phyloP scores from a whole-genome alignment of 2,329 filamentous ascomycete genomes.

The Mollisia scopiformis region DNA sequence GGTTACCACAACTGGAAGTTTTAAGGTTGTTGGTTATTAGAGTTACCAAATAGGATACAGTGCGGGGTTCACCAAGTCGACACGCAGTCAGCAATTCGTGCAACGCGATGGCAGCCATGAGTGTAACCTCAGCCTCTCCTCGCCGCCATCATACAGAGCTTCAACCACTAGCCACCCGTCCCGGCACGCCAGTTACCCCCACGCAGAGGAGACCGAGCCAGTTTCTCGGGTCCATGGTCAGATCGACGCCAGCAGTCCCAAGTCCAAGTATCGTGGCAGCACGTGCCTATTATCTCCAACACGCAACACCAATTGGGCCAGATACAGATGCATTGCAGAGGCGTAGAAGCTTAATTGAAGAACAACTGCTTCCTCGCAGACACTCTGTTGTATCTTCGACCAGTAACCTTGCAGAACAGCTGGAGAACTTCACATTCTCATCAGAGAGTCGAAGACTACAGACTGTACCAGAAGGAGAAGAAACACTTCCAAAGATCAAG shows the following conservation, averaged over 20 bases:
- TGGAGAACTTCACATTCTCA: conserved; percentile 24
- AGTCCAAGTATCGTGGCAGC: conserved; percentile 32
- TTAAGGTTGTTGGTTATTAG: not conserved
- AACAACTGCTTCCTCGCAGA: conserved; percentile 21
- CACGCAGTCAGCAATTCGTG: conserved; percentile 1
- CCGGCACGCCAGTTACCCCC: conserved; percentile 2
- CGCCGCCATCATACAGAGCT: conserved; percentile 19
- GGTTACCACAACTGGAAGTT: not conserved
- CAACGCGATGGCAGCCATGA: conserved; percentile 6
- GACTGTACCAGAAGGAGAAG: conserved; percentile 19
- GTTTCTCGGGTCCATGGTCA: not conserved
- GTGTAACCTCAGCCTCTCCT: conserved; percentile 6
- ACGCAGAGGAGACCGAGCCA: conserved; percentile 9
- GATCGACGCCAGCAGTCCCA: conserved; percentile 16
- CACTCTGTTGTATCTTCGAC: conserved; percentile 18
- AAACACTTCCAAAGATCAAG: conserved; percentile 4
- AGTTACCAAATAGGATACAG: not conserved
- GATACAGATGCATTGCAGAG: conserved; percentile 13
- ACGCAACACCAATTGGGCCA: conserved; percentile 17
- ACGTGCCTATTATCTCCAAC: conserved; percentile 28
- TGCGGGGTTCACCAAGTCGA: not conserved
- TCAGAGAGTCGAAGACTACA: conserved; percentile 6
- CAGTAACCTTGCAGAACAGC: conserved; percentile 7
- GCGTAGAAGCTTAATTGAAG: conserved; percentile 23
- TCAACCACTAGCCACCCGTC: conserved; percentile 15